These are phyloP conservation scores for Amanita rimosa DNA, from an alignment of 768 basidiomycete genomes.

Conservation along the genomic window DNA sequence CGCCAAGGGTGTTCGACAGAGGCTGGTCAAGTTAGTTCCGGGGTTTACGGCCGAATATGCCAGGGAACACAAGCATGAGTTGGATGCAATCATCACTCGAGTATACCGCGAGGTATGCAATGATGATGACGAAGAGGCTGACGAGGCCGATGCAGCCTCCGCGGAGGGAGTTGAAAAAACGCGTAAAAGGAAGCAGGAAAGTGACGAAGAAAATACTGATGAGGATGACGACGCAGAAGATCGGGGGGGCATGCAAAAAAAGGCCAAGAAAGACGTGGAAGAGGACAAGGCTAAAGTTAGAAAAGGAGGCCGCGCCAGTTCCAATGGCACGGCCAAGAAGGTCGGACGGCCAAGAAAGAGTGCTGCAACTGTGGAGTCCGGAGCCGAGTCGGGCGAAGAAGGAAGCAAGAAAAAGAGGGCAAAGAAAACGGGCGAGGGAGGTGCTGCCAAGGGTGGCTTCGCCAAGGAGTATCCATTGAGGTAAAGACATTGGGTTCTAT, in stretches of 20 bases:
- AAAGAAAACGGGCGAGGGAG: constrained; percentile 24
- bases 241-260: constrained; percentile 28
- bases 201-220: constrained; percentile 18
- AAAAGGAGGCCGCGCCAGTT: background rate
- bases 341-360: constrained; percentile 41
- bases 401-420: constrained; percentile 24
- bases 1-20: constrained; percentile 82
- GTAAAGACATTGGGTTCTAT: constrained; percentile 23
- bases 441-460: constrained; percentile 62
- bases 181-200: constrained; percentile 27
- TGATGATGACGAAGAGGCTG: constrained; percentile 7
- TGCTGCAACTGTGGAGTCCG: constrained; percentile 39
- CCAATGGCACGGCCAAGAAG: constrained; percentile 20
- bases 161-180: constrained; percentile 17
- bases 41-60: constrained; percentile 47
- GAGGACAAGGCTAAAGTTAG: background rate
- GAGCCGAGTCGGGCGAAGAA: constrained; percentile 38
- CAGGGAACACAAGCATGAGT: constrained; percentile 53
- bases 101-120: constrained; percentile 54
- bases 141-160: constrained; percentile 2
- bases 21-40: constrained; percentile 42
- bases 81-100: constrained; percentile 57
- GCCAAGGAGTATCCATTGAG: constrained; percentile 68
- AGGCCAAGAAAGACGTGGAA: constrained; percentile 16
- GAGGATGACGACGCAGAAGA: constrained; percentile 22